Percentiles rank a stretch among this genome's conserved stretches.
These are phyloP conservation scores for Truncatella angustata DNA, from an alignment of 2,329 filamentous ascomycete species.

Conservation along the genomic window DNA sequence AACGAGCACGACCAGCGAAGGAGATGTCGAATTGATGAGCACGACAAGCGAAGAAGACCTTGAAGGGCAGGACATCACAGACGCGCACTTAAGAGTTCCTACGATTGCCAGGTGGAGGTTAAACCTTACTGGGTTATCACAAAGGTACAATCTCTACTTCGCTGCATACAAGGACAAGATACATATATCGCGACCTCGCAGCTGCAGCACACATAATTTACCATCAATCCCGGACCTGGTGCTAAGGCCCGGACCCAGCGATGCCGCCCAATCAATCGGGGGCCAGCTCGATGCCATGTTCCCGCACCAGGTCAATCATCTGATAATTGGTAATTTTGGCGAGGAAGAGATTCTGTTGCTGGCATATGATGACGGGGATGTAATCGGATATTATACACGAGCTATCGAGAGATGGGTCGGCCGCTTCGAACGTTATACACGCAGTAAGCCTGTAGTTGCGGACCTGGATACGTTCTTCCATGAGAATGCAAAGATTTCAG, in stretches of 20 bases:
- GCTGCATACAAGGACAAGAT: slow-evolving; percentile 56
- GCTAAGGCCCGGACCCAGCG: slow-evolving; percentile 42
- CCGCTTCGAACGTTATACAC: slow-evolving; percentile 23
- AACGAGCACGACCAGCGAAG: background rate
- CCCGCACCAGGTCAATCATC: slow-evolving; percentile 66
- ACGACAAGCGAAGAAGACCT: slow-evolving; percentile 4
- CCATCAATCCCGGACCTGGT: slow-evolving; percentile 47
- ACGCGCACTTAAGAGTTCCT: slow-evolving; percentile 14
- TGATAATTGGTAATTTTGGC: slow-evolving; percentile 68
- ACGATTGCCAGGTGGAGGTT: slow-evolving; percentile 41
- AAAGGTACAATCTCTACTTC: slow-evolving; percentile 62
- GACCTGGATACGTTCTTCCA: slow-evolving; percentile 58
- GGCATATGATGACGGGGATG: slow-evolving; percentile 73
- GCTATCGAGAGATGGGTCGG: slow-evolving; percentile 35
- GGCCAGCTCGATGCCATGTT: slow-evolving; percentile 52
- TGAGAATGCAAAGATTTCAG: slow-evolving; percentile 72
- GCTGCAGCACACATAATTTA: slow-evolving; percentile 45
- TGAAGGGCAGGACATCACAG: background rate
- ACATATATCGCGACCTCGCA: slow-evolving; percentile 53
- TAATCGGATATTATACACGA: slow-evolving; percentile 66
- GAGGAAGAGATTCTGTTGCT: slow-evolving; percentile 66
- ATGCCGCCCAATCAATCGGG: slow-evolving; percentile 35
- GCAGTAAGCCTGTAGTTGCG: slow-evolving; percentile 14
- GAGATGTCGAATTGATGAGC: slow-evolving; percentile 7
- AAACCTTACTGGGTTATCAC: slow-evolving; percentile 58